Evolutionary conservation across 2,329 filamentous ascomycete genomes (phyloP), one percentile per base, ranked within the genome.

Genomic region (Teratosphaeria destructans): DNA sequence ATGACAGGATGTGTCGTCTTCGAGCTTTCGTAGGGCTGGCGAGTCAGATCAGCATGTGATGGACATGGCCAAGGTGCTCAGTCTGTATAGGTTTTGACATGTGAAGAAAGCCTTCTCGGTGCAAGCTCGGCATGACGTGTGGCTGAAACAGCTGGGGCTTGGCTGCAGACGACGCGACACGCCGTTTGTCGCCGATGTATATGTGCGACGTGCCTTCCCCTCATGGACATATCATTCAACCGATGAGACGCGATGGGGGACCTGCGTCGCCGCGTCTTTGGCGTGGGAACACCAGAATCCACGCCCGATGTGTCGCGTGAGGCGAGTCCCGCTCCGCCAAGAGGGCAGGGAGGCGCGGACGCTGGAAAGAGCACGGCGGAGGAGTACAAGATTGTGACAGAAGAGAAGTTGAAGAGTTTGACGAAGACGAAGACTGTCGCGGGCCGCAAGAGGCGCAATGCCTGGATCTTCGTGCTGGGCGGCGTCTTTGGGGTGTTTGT

Each of bases 401-500:
- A 76, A 7, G 75, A 78, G 60, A 79, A 79, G 65, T 74, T 82
- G 49, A 69, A 78, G 57, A 74, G 76, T 62, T 70, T 78, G 60
- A 70, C 57, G 26, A 65, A 70, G 52, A 27, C 57, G 43, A 62
- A 59, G 49, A 39, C 14, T 16, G 43, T 49, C n/a, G 39, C 32
- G 14, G 59, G 23, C 60, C 60, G 66, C 74, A 95, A 93, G 76
- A 84, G 89, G 66, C 85, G 86, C 63, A 89, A 85, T 73, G 86
- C 86, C 2, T 84, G 95, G 69, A 88, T 96, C 32, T 97, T 99
- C 74, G 77, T 87, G 10, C 79, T 99, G 23, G 94, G 94, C 35
- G 90, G 91, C 49, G 70, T 99, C n/a, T 93, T 94, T 67, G 94
- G 94, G 12, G 82, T 99, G 59, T 77, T 95, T n/a, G 81, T 87